These are phyloP conservation scores for Chenopodium formosanum DNA, from an alignment of 148 eudicot species.

Conservation along the genomic window DNA sequence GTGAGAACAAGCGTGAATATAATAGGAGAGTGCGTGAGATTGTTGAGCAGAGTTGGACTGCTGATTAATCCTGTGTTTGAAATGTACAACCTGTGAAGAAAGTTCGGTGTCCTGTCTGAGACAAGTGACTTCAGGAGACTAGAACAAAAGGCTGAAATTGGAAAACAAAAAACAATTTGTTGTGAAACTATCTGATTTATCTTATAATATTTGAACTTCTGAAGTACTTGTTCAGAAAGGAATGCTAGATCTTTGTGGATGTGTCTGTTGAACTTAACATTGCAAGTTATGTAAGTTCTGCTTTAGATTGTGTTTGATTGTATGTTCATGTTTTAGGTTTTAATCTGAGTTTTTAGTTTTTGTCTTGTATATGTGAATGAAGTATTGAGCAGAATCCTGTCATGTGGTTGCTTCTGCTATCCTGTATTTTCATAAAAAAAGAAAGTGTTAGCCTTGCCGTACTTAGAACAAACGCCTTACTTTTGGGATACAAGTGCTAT, in stretches of 20 bases:
- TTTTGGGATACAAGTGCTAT: too few species aligned
- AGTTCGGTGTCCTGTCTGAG: conserved; percentile 4
- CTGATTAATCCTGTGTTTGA: conserved; percentile 32
- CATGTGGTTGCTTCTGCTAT: neutral
- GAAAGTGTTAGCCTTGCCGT: neutral
- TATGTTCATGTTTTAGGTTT: conserved; percentile 5
- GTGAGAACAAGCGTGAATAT: conserved; percentile 73
- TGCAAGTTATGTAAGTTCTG: conserved; percentile 27
- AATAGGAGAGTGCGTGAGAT: conserved; percentile 61
- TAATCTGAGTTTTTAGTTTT: neutral
- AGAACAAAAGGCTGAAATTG: neutral
- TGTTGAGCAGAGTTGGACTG: conserved; percentile 68
- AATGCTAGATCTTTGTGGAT: conserved; percentile 12
- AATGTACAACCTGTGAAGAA: conserved; percentile 13
- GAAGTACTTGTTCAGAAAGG: conserved; percentile 17
- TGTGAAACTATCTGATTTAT: conserved; percentile 24
- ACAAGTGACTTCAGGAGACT: conserved; percentile 23
- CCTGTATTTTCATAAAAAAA: neutral
- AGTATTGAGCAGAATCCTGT: neutral
- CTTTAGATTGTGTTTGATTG: conserved; percentile 13
- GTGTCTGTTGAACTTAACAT: conserved; percentile 17
- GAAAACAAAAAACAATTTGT: conserved; percentile 15
- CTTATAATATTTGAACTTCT: conserved; percentile 17
- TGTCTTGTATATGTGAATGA: conserved; percentile 1
- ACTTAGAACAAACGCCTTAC: too few species aligned